Base-by-base conservation (phyloP, 2,329 filamentous ascomycete genomes). In the Trichophyton schoenleinii region DNA sequence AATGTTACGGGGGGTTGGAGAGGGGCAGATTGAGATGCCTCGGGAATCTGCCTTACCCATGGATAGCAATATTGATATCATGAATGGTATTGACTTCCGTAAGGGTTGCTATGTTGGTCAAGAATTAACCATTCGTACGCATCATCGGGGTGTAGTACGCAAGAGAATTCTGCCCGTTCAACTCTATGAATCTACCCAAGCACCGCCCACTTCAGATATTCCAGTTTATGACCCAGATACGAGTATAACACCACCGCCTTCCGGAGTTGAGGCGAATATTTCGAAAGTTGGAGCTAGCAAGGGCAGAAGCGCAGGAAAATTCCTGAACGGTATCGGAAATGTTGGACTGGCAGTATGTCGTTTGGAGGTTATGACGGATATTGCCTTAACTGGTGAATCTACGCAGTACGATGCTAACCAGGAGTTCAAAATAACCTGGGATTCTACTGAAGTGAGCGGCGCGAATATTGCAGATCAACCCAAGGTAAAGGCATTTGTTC, bases 21-120 rank as follows among this genome's bases (percentile, higher is more conserved):
- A 99, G 75, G 92, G 94, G 1, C 88, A 89, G 70, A 72, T 76
- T 15, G 94, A 99, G 77, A 85, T 99, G 20, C 72, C 83, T 5
- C 76, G 80, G 62, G 87, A 87, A 65, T 77, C 81, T 18, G 85
- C 90, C 0, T 78, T 99, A 60, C 92, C 94, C 0, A 86, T 91
- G 73, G 92, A 97, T 74, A 87, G 81, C 70, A 96, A 96, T 72
- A 81, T 97, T 71, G 94, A 99, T 74, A 77, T 89, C 63, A 89
- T 89, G 81, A 82, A 83, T 57, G 94, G 85, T 28, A 87, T 99
- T 66, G 89, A 96, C 74, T 99, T 94, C 77, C 85, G 85, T 70
- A 99, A 99, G 77, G 94, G 94, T 6, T 99, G 94, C 75, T 99
- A 99, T 73, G 84, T 97, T 6, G 94, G 94, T 0, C 94, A 99